Evolutionary conservation across 2,329 filamentous ascomycete species (phyloP), one percentile per base, ranked within the genome.

Genomic region (Chaetothyriales sp.): DNA sequence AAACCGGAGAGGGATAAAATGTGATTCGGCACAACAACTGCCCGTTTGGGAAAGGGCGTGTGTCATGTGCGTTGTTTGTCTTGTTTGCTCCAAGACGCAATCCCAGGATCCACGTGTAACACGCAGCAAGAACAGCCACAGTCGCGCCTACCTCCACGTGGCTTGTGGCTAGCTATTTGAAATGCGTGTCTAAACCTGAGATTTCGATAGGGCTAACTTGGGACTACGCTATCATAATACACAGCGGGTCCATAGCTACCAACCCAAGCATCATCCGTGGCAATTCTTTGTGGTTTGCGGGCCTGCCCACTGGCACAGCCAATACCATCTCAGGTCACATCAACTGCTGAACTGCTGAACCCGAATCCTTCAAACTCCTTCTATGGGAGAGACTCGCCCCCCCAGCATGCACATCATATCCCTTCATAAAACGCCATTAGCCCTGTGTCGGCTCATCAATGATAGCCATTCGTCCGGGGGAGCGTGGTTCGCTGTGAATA

Each of bases 401-500:
- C 28, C 28, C n/a, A 32, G 9, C 28, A 32, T 32, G 28, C 12
- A 15, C 32, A 39, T 39, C 32, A 39, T 39, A 39, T 39, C 8
- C 32, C 10, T 9, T 39, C 32, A 39, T 39, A 15, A 39, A 39
- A 39, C 32, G 15, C 32, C 32, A 39, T 39, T 39, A 39, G 10
- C 10, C 12, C 10, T 2, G 32, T 12, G 15, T 39, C 32, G 10
- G 32, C 32, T 39, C 32, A 39, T 67, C 62, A 72, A 58, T 70
- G 66, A 51, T 59, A 66, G 44, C 64, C 65, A 53, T 67, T 67
- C 26, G 62, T 57, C 53, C 61, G 63, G 3, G 51, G 43, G 2
- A 48, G 22, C 3, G 50, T 51, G 9, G 52, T 55, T 44, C 71
- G 68, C 43, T 69, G 69, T 18, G 71, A 72, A 60, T 75, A 76